These are phyloP conservation scores for Phytophthora constricta DNA, from an alignment of 352 stramenopile genomes.

Conservation along the genomic window DNA sequence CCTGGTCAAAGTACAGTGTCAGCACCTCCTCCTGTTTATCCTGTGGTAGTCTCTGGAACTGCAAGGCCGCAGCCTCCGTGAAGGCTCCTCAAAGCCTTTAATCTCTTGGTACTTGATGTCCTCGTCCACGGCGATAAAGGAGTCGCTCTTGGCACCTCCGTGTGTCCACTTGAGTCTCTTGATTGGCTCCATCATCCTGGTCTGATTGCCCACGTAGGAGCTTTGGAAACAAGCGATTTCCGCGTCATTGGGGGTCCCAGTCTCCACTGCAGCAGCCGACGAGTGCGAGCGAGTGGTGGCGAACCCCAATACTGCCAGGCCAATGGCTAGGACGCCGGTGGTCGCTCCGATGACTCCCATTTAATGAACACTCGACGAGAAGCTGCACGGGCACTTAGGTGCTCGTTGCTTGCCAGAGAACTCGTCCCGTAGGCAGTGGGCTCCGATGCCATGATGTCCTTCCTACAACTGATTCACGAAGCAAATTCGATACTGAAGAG, in stretches of 20 bases:
- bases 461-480: constrained; percentile 9
- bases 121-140: constrained; percentile 50
- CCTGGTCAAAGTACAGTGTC: constrained; percentile 80
- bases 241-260: neutral
- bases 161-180: constrained; percentile 36
- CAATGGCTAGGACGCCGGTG: neutral
- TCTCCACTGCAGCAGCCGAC: constrained; percentile 5
- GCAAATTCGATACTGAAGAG: constrained; percentile 25
- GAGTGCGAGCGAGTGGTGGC: constrained; percentile 6
- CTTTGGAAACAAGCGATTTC: constrained; percentile 56
- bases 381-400: constrained; percentile 15
- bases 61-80: constrained; percentile 82
- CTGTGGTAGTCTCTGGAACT: constrained; percentile 73
- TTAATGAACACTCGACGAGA: constrained; percentile 15
- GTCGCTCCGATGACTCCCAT: constrained; percentile 5
- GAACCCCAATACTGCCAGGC: constrained; percentile 13
- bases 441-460: constrained; percentile 17
- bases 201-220: constrained; percentile 48
- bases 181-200: constrained; percentile 59
- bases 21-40: constrained; percentile 79
- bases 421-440: constrained; percentile 40
- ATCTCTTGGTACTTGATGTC: constrained; percentile 63
- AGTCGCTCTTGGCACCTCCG: constrained; percentile 1
- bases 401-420: constrained; percentile 14
- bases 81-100: constrained; percentile 91